A percentile compares a stretch with the other conserved stretches of the same genome.
phyloP scores from a whole-genome alignment of 768 basidiomycete species.

The Rickenella mellea region DNA sequence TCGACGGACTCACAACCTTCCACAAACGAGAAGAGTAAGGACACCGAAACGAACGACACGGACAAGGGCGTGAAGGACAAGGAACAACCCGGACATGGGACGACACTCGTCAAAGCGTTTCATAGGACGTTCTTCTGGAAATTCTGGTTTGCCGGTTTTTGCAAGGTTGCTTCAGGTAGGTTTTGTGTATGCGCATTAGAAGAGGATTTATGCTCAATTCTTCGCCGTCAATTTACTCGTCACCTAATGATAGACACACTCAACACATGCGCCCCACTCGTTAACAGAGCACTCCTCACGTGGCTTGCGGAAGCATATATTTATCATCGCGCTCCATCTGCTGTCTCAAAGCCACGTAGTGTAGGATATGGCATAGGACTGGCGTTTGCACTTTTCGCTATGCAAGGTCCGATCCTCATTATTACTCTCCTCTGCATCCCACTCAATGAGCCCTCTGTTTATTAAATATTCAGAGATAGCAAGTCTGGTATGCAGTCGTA shows the following conservation, averaged over 20 bases:
- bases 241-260: conserved; percentile 14
- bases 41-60: not conserved
- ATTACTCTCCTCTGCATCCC: conserved; percentile 4
- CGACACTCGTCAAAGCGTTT: conserved; percentile 40
- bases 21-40: not conserved
- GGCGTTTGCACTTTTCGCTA: conserved; percentile 19
- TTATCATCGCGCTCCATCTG: not conserved
- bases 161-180: conserved; percentile 31
- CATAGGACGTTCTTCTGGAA: conserved; percentile 34
- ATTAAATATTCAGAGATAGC: conserved; percentile 17
- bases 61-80: conserved; percentile 6
- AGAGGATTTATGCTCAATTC: not conserved
- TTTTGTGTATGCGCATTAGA: not conserved
- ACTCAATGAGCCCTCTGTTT: no score
- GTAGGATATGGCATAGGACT: conserved; percentile 23
- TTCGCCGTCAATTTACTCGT: no score
- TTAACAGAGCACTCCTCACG: conserved; percentile 17
- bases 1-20: not conserved
- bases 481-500: conserved; percentile 4
- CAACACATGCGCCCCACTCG: conserved; percentile 13
- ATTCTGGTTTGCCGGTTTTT: conserved; percentile 36
- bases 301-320: conserved; percentile 19
- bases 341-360: conserved; percentile 6
- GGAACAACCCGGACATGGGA: conserved; percentile 26
- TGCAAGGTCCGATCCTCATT: conserved; percentile 14